Evolutionary conservation across 1,139 yeast genomes (phyloP).

Genomic region (Saccharomycopsis phalli): DNA sequence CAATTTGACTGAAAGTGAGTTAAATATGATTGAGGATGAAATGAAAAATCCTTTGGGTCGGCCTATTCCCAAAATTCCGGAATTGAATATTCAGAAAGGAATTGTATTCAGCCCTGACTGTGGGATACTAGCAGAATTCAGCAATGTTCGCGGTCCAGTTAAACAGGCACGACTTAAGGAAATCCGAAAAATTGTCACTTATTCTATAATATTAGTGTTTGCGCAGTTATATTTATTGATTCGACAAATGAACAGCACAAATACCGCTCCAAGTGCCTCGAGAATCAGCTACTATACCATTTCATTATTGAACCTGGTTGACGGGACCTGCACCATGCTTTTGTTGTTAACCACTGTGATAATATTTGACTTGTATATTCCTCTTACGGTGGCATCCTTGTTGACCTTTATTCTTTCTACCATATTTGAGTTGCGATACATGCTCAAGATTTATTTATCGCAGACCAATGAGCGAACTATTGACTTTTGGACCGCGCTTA

Average conservation of each 20-base stretch:
- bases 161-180: slow-evolving; percentile 25
- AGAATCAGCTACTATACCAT: slow-evolving; percentile 59
- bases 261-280: slow-evolving; percentile 73
- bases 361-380: slow-evolving; percentile 48
- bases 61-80: slow-evolving; percentile 58
- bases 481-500: slow-evolving; percentile 52
- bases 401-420: slow-evolving; percentile 62
- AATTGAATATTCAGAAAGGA: slow-evolving; percentile 43
- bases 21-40: slow-evolving; percentile 63
- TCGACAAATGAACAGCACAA: slow-evolving; percentile 60
- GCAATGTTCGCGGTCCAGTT: slow-evolving; percentile 26
- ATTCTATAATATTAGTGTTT: slow-evolving; percentile 40
- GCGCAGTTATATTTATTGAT: slow-evolving; percentile 42
- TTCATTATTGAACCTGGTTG: slow-evolving; percentile 48
- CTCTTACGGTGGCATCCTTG: slow-evolving; percentile 63
- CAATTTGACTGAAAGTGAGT: slow-evolving; percentile 40
- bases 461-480: slow-evolving; percentile 69
- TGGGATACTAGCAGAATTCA: slow-evolving; percentile 45
- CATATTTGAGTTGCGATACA: slow-evolving; percentile 69
- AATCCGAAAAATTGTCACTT: slow-evolving; percentile 38
- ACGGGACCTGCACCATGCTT: slow-evolving; percentile 58
- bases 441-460: slow-evolving; percentile 58
- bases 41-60: slow-evolving; percentile 62
- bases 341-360: slow-evolving; percentile 53
- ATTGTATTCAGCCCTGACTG: slow-evolving; percentile 84